phyloP scores from a whole-genome alignment of 1,139 yeast genomes.

The Kodamaea sp. region DNA sequence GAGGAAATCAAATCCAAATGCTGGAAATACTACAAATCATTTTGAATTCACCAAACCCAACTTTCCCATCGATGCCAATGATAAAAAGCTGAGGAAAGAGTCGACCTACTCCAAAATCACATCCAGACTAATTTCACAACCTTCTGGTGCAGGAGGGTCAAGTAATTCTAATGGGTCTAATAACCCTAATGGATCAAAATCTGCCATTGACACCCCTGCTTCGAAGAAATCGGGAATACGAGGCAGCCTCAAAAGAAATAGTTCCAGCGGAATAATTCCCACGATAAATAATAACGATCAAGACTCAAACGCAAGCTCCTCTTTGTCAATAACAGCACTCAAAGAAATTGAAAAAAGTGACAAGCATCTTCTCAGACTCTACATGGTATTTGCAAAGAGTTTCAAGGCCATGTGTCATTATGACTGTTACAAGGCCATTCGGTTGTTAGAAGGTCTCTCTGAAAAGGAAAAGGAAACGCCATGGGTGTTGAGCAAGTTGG shows the following conservation, averaged over 20 bases:
- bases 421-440: slow-evolving; percentile 80
- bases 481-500: slow-evolving; percentile 81
- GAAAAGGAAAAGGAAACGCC: slow-evolving; percentile 72
- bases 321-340: slow-evolving; percentile 15
- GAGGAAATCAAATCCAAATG: slow-evolving; percentile 41
- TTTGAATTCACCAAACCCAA: slow-evolving; percentile 40
- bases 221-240: slow-evolving; percentile 16
- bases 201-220: slow-evolving; percentile 16
- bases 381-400: slow-evolving; percentile 65
- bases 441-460: slow-evolving; percentile 64
- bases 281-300: slow-evolving; percentile 5
- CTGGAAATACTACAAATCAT: slow-evolving; percentile 15
- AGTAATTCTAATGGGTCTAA: neutral
- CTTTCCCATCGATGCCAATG: slow-evolving; percentile 22
- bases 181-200: slow-evolving; percentile 2
- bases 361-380: slow-evolving; percentile 49
- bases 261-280: slow-evolving; percentile 20
- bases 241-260: slow-evolving; percentile 29
- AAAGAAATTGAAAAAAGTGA: slow-evolving; percentile 47
- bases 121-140: slow-evolving; percentile 54
- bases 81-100: slow-evolving; percentile 24
- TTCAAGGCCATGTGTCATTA: slow-evolving; percentile 64
- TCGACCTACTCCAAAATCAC: slow-evolving; percentile 50
- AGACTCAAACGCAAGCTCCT: slow-evolving; percentile 1
- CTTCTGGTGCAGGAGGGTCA: slow-evolving; percentile 18